Evolutionary conservation across 2,329 filamentous ascomycete species (phyloP).

Genomic region (Neonectria faginata): DNA sequence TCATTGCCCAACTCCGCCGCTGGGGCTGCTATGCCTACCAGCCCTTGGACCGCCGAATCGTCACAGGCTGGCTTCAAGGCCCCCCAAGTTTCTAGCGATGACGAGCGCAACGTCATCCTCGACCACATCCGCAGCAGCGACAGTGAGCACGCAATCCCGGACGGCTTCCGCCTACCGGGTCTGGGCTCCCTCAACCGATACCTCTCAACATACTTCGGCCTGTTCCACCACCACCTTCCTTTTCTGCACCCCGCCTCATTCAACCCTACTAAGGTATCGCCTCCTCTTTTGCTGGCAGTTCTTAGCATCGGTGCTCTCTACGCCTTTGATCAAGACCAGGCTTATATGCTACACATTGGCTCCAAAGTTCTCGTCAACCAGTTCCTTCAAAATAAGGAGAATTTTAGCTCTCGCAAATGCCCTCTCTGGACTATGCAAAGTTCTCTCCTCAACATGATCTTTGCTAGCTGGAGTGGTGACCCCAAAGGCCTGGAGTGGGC

Average conservation of each 20-base stretch:
- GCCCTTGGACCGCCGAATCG: constrained; percentile 75
- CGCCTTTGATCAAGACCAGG: constrained; percentile 96
- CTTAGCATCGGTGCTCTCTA: constrained; percentile 96
- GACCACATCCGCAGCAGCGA: constrained; percentile 88
- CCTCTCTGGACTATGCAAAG: constrained; percentile 99
- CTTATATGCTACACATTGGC: constrained; percentile 96
- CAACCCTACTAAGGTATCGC: constrained; percentile 80
- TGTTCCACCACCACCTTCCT: constrained; percentile 96
- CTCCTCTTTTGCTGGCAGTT: constrained; percentile 87
- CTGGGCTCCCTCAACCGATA: constrained; percentile 88
- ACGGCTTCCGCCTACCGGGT: constrained; percentile 89
- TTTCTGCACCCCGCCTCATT: constrained; percentile 96
- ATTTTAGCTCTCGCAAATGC: constrained; percentile 97
- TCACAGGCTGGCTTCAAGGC: constrained; percentile 76
- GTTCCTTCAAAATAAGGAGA: constrained; percentile 97
- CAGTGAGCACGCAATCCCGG: constrained; percentile 82
- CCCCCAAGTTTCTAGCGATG: constrained; percentile 85
- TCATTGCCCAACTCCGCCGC: constrained; percentile 76
- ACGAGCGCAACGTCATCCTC: constrained; percentile 85
- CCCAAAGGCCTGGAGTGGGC: constrained; percentile 98
- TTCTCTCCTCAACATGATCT: constrained; percentile 97
- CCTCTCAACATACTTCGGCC: constrained; percentile 93
- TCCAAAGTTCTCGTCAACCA: constrained; percentile 98
- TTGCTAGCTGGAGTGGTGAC: constrained; percentile 98
- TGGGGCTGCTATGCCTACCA: constrained; percentile 78